Percentiles rank a stretch among this genome's conserved stretches.
Evolutionary conservation across 2,329 filamentous ascomycete genomes (phyloP).

Genomic region (Cercospora berteroae): DNA sequence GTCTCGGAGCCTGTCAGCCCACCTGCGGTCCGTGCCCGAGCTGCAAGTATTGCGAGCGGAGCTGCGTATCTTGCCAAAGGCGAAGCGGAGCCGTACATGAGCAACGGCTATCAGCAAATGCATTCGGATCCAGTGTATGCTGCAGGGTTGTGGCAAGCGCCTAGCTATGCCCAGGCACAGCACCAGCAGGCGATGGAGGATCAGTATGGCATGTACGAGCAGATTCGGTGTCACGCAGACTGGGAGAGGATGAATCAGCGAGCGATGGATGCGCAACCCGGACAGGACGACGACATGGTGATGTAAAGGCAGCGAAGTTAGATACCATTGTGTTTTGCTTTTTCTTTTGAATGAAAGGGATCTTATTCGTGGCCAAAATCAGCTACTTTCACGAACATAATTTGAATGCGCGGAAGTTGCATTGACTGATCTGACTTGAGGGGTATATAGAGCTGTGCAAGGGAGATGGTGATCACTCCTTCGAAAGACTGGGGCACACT

Average conservation of each 20-base stretch:
- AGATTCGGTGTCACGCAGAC: slow-evolving; percentile 52
- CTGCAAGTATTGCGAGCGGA: slow-evolving; percentile 31
- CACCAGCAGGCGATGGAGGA: slow-evolving; percentile 59
- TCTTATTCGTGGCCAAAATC: background rate
- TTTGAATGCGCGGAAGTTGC: too few species aligned
- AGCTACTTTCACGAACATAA: background rate
- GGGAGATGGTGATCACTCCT: too few species aligned
- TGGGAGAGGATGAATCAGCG: slow-evolving; percentile 39
- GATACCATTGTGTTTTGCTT: background rate
- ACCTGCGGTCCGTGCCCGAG: slow-evolving; percentile 33
- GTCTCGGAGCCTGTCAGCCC: slow-evolving; percentile 30
- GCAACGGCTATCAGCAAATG: slow-evolving; percentile 69
- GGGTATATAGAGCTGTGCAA: too few species aligned
- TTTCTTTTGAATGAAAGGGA: background rate
- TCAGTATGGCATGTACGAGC: slow-evolving; percentile 64
- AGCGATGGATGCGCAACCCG: slow-evolving; percentile 22
- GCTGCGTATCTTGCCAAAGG: slow-evolving; percentile 21
- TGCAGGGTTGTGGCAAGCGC: slow-evolving; percentile 43
- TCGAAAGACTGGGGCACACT: too few species aligned
- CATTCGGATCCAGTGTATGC: slow-evolving; percentile 68
- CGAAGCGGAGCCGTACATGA: slow-evolving; percentile 76
- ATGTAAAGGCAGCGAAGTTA: slow-evolving; percentile 20
- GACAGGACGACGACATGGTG: slow-evolving; percentile 35
- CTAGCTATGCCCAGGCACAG: slow-evolving; percentile 32
- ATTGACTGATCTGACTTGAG: too few species aligned